Conservation (phyloP, 2,329 filamentous ascomycete genomes). For the Botrytis tulipae region DNA sequence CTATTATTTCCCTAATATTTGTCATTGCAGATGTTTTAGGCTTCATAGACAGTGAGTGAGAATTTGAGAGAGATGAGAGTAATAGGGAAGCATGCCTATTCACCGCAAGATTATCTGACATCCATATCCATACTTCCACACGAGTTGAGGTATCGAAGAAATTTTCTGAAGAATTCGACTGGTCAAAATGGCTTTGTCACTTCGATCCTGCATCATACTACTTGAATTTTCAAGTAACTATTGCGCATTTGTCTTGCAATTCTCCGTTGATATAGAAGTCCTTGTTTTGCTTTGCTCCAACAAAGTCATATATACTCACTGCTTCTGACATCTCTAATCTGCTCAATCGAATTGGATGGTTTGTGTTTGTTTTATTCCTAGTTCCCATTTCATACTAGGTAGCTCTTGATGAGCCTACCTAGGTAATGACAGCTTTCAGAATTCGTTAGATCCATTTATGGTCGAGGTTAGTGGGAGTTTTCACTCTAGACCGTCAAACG, state of each 20-base stretch:
- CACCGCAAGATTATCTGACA: not conserved
- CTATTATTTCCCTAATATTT: not conserved
- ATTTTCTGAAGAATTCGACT: not conserved
- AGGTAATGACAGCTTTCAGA: not conserved
- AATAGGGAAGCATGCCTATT: not conserved
- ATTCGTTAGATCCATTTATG: not conserved
- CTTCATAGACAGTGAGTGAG: not conserved
- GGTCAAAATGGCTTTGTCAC: not conserved
- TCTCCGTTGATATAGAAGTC: not conserved
- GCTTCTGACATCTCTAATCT: not conserved
- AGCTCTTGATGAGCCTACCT: not conserved
- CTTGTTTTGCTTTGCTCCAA: not conserved
- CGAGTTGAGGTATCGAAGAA: not conserved
- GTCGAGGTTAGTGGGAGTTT: not conserved
- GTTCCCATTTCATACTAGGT: not conserved
- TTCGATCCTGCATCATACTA: not conserved
- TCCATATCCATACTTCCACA: not conserved
- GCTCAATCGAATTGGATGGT: not conserved
- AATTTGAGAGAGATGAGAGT: not conserved
- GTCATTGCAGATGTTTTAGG: not conserved
- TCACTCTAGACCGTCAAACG: not conserved
- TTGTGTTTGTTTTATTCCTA: not conserved
- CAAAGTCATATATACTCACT: not conserved
- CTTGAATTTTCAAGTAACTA: not conserved
- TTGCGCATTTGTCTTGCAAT: not conserved